phyloP scores from a whole-genome alignment of 2,329 filamentous ascomycete genomes.

The Penicillium sp. region DNA sequence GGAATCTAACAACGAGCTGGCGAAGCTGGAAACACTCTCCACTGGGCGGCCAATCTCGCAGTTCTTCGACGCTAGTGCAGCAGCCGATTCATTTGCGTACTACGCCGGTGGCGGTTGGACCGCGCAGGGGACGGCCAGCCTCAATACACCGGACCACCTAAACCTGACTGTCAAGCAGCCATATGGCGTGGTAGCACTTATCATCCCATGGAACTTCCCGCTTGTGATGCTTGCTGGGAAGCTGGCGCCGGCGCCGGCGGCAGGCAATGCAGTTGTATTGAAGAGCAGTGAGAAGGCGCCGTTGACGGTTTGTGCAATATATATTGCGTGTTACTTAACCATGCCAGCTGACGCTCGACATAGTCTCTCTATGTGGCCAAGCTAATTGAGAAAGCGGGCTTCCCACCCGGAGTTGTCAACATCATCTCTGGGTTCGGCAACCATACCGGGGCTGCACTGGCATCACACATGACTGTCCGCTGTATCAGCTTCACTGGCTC shows the following conservation, averaged over 20 bases:
- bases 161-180: conserved; percentile 48
- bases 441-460: conserved; percentile 52
- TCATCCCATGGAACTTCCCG: conserved; percentile 60
- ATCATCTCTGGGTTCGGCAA: conserved; percentile 62
- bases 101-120: conserved; percentile 33
- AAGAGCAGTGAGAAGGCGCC: conserved; percentile 66
- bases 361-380: conserved; percentile 40
- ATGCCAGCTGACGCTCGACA: background rate
- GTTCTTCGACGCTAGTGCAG: conserved; percentile 25
- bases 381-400: conserved; percentile 43
- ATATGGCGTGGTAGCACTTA: conserved; percentile 58
- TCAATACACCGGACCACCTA: conserved; percentile 30
- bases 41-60: conserved; percentile 37
- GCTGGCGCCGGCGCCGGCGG: conserved; percentile 60
- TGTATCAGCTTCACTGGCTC: conserved; percentile 63
- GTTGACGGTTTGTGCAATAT: conserved; percentile 48
- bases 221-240: conserved; percentile 53
- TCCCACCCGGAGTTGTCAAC: conserved; percentile 49
- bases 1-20: conserved; percentile 32
- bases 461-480: conserved; percentile 61
- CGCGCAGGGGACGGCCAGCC: conserved; percentile 32
- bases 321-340: background rate
- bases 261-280: conserved; percentile 60
- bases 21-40: conserved; percentile 38
- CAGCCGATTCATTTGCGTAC: conserved; percentile 28